phyloP scores from a whole-genome alignment of 192 early-diverging fungal species.

The Entomortierella beljakovae region DNA sequence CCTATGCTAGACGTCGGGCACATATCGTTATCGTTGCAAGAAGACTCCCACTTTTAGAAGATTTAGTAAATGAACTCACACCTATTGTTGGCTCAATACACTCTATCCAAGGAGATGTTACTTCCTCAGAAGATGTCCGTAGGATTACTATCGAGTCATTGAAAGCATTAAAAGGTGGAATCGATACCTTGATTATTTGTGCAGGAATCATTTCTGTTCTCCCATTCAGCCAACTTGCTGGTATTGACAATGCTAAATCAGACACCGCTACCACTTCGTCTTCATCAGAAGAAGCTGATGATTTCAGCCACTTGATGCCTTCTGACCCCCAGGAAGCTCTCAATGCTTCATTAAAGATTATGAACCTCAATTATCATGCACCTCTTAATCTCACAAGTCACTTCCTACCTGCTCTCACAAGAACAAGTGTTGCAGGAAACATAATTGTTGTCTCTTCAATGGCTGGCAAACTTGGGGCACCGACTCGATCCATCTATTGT shows the following conservation, averaged over 20 bases:
- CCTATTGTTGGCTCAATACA: constrained; percentile 31
- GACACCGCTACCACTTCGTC: neutral
- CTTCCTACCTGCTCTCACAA: constrained; percentile 66
- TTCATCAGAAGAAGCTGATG: neutral
- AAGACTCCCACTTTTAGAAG: constrained; percentile 60
- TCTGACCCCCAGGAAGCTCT: constrained; percentile 27
- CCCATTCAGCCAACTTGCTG: constrained; percentile 71
- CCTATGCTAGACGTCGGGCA: constrained; percentile 73
- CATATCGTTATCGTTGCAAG: constrained; percentile 74
- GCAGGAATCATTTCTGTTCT: constrained; percentile 82
- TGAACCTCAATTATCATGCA: constrained; percentile 69
- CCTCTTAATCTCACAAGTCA: constrained; percentile 62
- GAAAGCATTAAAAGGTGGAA: constrained; percentile 35
- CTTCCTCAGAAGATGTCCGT: constrained; percentile 60
- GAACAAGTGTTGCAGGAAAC: constrained; percentile 57
- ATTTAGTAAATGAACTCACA: constrained; percentile 60
- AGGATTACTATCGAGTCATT: constrained; percentile 48
- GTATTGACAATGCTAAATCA: constrained; percentile 35
- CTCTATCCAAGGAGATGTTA: constrained; percentile 69
- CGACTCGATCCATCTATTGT: constrained; percentile 82
- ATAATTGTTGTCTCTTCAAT: constrained; percentile 82
- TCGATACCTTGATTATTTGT: constrained; percentile 81
- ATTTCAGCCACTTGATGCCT: constrained; percentile 16
- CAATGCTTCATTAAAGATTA: constrained; percentile 57
- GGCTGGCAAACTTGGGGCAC: constrained; percentile 78